Evolutionary conservation across 1,284 basidiomycete species (phyloP).

Genomic region (Leccinum subspadiceum): DNA sequence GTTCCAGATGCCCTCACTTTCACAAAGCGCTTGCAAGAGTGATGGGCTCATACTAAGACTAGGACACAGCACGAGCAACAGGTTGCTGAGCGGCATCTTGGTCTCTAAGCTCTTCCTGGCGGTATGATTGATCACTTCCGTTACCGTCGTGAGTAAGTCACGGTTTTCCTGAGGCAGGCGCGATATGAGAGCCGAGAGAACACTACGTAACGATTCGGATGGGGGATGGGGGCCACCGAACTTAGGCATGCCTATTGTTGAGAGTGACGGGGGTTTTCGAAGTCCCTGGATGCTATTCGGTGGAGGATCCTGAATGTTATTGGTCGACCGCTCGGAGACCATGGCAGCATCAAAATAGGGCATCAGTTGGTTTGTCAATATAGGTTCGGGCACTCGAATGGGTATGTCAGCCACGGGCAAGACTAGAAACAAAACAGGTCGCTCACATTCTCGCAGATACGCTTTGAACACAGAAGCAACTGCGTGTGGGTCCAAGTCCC

Average conservation of each 20-base stretch:
- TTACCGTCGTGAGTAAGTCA: constrained; percentile 69
- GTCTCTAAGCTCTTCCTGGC: constrained; percentile 62
- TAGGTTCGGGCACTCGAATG: constrained; percentile 72
- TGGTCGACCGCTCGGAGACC: constrained; percentile 48
- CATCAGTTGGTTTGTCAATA: constrained; percentile 68
- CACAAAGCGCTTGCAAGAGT: constrained; percentile 69
- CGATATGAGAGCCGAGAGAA: constrained; percentile 58
- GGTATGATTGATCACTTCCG: constrained; percentile 70
- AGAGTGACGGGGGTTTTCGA: constrained; percentile 74
- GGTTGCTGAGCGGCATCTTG: constrained; percentile 82
- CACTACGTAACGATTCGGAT: constrained; percentile 51
- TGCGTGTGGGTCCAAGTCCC: constrained; percentile 88
- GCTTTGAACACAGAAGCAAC: constrained; percentile 86
- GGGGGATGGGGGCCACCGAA: constrained; percentile 58
- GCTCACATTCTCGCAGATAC: constrained; percentile 75
- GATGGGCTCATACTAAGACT: constrained; percentile 79
- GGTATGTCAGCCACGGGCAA: constrained; percentile 13
- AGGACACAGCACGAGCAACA: constrained; percentile 78
- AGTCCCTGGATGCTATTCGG: constrained; percentile 42
- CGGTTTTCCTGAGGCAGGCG: constrained; percentile 70
- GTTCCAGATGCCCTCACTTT: constrained; percentile 66
- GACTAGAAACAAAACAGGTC: constrained; percentile 2
- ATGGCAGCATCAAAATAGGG: constrained; percentile 78
- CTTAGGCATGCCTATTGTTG: constrained; percentile 69
- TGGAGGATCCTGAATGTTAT: constrained; percentile 35